Conservation (phyloP, 768 basidiomycete species). For the Tricholoma saponaceum region DNA sequence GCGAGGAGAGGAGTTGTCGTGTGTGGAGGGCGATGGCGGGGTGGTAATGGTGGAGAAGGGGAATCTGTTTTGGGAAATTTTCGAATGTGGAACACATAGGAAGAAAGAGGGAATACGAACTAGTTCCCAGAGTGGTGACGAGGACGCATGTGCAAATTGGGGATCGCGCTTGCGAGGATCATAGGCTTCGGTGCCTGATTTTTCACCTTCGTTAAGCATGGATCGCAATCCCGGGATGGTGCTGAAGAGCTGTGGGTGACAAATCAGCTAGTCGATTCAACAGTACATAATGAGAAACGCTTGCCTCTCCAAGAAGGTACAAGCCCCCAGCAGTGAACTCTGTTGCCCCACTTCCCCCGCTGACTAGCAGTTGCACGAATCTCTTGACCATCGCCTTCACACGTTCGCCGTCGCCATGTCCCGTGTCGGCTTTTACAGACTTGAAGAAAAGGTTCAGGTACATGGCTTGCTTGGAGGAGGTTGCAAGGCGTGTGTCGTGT, state of each 20-base stretch:
- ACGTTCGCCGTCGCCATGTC: constrained; percentile 51
- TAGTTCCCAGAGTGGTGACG: constrained; percentile 86
- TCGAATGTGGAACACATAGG: neutral
- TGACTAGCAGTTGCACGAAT: constrained; percentile 74
- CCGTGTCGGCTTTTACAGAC: constrained; percentile 64
- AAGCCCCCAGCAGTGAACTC: constrained; percentile 90
- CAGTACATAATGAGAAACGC: constrained; percentile 14
- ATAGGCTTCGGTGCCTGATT: constrained; percentile 42
- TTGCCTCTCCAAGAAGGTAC: constrained; percentile 83
- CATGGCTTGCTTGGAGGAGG: constrained; percentile 92
- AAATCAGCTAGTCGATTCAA: neutral
- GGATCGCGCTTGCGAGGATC: constrained; percentile 92
- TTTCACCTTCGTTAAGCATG: constrained; percentile 29
- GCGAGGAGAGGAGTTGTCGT: constrained; percentile 67
- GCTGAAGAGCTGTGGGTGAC: constrained; percentile 33
- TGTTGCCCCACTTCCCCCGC: constrained; percentile 67
- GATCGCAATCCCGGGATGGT: constrained; percentile 37
- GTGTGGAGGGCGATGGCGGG: constrained; percentile 87
- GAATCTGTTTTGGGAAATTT: constrained; percentile 43
- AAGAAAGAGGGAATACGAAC: constrained; percentile 39
- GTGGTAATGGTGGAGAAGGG: constrained; percentile 84
- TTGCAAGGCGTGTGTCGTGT: constrained; percentile 73
- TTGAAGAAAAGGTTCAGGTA: constrained; percentile 94
- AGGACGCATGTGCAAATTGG: constrained; percentile 74
- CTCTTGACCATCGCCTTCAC: constrained; percentile 79